A percentile compares a stretch with the other conserved stretches of the same genome.
Evolutionary conservation across 805 yeast genomes (phyloP).

Genomic region (Komagataella pastoris): DNA sequence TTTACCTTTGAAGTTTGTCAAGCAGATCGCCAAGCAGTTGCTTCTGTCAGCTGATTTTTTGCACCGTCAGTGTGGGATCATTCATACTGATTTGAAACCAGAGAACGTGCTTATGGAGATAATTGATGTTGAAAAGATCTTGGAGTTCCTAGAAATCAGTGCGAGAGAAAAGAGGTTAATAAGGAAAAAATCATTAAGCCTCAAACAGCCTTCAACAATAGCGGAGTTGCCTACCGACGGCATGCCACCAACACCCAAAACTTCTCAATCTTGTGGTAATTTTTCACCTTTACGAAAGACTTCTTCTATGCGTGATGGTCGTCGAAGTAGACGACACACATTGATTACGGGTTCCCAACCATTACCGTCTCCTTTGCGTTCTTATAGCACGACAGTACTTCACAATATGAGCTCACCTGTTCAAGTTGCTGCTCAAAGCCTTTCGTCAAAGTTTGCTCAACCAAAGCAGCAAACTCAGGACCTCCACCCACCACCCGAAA

Average conservation of each 20-base stretch:
- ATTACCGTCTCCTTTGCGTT: conserved; percentile 72
- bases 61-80: conserved; percentile 50
- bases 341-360: conserved; percentile 89
- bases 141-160: conserved; percentile 26
- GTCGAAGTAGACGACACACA: conserved; percentile 58
- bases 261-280: neutral
- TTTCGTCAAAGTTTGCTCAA: neutral
- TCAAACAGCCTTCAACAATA: neutral
- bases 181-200: conserved; percentile 3
- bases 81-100: conserved; percentile 69
- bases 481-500: neutral
- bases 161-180: conserved; percentile 17
- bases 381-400: conserved; percentile 21
- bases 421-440: neutral
- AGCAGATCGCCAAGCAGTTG: conserved; percentile 45
- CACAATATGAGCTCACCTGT: neutral
- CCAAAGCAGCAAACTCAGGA: neutral
- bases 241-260: neutral
- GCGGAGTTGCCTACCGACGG: neutral
- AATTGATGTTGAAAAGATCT: conserved; percentile 37
- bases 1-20: conserved; percentile 39
- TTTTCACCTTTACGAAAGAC: neutral
- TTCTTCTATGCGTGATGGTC: conserved; percentile 9
- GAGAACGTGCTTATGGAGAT: conserved; percentile 51
- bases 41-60: conserved; percentile 41